A percentile compares a stretch with the other conserved stretches of the same genome.
These are phyloP conservation scores for Ascochyta viciae-villosae DNA, from an alignment of 2,329 filamentous ascomycete species.

Conservation along the genomic window DNA sequence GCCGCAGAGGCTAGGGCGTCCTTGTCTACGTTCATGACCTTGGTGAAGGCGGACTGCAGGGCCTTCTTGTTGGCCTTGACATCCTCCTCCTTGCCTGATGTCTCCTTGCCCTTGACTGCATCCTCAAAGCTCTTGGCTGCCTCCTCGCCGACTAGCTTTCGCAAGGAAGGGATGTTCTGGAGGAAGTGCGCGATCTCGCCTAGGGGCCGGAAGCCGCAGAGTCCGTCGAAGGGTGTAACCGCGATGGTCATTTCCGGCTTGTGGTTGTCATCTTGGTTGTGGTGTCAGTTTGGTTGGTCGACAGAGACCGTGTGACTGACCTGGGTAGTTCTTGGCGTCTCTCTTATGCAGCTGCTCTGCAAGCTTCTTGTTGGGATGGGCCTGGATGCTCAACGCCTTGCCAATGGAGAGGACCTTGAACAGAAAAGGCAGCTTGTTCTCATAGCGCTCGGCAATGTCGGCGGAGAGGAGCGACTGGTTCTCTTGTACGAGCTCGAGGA, in stretches of 20 bases:
- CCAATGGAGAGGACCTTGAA: constrained; percentile 97
- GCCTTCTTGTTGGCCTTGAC: constrained; percentile 73
- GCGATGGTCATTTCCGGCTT: constrained; percentile 99
- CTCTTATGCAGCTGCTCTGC: constrained; percentile 85
- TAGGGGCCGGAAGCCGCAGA: constrained; percentile 93
- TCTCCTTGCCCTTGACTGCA: constrained; percentile 60
- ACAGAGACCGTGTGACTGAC: constrained; percentile 39
- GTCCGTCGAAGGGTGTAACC: constrained; percentile 92
- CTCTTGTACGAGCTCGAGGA: constrained; percentile 86
- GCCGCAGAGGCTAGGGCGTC: constrained; percentile 70
- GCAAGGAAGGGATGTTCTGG: constrained; percentile 63
- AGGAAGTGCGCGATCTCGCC: constrained; percentile 88
- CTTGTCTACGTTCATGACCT: constrained; percentile 79
- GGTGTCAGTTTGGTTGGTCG: constrained; percentile 13
- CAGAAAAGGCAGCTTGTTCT: constrained; percentile 86
- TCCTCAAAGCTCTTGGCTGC: constrained; percentile 55
- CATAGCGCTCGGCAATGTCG: constrained; percentile 76
- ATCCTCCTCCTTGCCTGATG: constrained; percentile 55
- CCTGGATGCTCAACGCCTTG: constrained; percentile 96
- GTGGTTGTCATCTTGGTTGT: constrained; percentile 85
- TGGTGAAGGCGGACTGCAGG: constrained; percentile 76
- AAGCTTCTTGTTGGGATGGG: constrained; percentile 93
- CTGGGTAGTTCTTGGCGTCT: constrained; percentile 91
- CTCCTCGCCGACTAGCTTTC: constrained; percentile 57
- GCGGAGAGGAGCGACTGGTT: constrained; percentile 82